These are phyloP conservation scores for Pezicula carpinea DNA, from an alignment of 2,329 filamentous ascomycete species.

Conservation along the genomic window DNA sequence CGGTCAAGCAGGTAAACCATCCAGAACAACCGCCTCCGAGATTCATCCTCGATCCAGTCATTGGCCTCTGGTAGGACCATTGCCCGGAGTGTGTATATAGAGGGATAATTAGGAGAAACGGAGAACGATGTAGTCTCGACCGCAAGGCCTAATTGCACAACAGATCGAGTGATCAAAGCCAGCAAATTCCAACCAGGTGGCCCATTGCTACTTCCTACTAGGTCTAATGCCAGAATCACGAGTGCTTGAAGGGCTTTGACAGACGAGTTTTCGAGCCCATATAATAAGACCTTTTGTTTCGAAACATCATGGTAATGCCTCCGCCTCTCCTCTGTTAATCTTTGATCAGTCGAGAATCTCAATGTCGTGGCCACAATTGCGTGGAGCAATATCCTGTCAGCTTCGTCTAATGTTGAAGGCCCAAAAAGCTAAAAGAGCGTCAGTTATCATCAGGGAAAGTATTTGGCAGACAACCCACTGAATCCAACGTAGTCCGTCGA, in stretches of 20 bases:
- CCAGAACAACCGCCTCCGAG: slow-evolving; percentile 81
- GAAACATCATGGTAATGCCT: slow-evolving; percentile 74
- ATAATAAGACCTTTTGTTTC: slow-evolving; percentile 81
- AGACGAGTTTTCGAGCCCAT: slow-evolving; percentile 84
- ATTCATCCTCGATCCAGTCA: slow-evolving; percentile 87
- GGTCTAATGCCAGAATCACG: slow-evolving; percentile 79
- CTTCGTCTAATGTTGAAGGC: slow-evolving; percentile 68
- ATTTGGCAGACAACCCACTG: slow-evolving; percentile 22
- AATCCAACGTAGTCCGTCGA: slow-evolving; percentile 74
- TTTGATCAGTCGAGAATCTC: slow-evolving; percentile 72
- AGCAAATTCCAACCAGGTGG: slow-evolving; percentile 90
- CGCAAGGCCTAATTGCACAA: slow-evolving; percentile 81
- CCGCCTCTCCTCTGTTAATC: slow-evolving; percentile 68
- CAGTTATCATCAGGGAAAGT: neutral
- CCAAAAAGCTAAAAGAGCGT: slow-evolving; percentile 58
- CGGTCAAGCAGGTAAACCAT: slow-evolving; percentile 89
- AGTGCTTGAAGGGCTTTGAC: slow-evolving; percentile 84
- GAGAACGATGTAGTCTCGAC: slow-evolving; percentile 78
- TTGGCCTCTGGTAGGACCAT: slow-evolving; percentile 79
- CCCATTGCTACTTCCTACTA: slow-evolving; percentile 82
- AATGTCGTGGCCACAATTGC: slow-evolving; percentile 86
- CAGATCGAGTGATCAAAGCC: slow-evolving; percentile 80
- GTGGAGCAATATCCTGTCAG: slow-evolving; percentile 77
- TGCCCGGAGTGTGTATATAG: slow-evolving; percentile 83
- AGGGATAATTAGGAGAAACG: slow-evolving; percentile 73